These are phyloP conservation scores for Uromyces viciae-fabae DNA, from an alignment of 1,284 basidiomycete species.

Conservation along the genomic window DNA sequence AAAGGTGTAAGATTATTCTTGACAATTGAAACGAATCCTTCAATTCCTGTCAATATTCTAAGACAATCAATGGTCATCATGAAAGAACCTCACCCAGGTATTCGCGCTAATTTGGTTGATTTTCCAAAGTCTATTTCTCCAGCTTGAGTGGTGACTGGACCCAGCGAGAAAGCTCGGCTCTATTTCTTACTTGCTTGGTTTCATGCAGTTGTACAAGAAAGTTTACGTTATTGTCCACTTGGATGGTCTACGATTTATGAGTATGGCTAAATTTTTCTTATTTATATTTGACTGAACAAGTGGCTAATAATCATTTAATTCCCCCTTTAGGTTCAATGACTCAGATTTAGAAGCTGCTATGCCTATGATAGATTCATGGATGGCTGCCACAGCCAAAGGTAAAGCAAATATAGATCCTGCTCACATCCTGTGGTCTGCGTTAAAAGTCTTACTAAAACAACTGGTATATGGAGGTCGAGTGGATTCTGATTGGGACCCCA, in stretches of 20 bases:
- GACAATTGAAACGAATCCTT: slow-evolving; percentile 89
- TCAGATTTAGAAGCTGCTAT: slow-evolving; percentile 89
- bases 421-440: slow-evolving; percentile 84
- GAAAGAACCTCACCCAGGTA: slow-evolving; percentile 92
- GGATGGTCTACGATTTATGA: slow-evolving; percentile 95
- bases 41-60: slow-evolving; percentile 89
- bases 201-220: slow-evolving; percentile 92
- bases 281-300: neutral
- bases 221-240: slow-evolving; percentile 84
- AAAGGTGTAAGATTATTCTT: slow-evolving; percentile 90
- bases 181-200: slow-evolving; percentile 86
- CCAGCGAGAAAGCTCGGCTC: slow-evolving; percentile 79
- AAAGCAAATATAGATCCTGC: slow-evolving; percentile 83
- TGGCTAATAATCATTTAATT: neutral
- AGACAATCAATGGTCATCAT: slow-evolving; percentile 90
- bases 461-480: slow-evolving; percentile 85
- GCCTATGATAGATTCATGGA: slow-evolving; percentile 83
- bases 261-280: slow-evolving; percentile 28
- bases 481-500: slow-evolving; percentile 89
- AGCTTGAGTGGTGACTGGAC: slow-evolving; percentile 68
- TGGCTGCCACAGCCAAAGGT: slow-evolving; percentile 73
- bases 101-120: slow-evolving; percentile 88
- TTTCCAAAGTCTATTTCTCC: slow-evolving; percentile 72
- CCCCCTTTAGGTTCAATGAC: slow-evolving; percentile 70
- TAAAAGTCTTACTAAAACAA: slow-evolving; percentile 83